Conservation (phyloP, 371 early-diverging fungal species). For the Mortierella sp. region DNA sequence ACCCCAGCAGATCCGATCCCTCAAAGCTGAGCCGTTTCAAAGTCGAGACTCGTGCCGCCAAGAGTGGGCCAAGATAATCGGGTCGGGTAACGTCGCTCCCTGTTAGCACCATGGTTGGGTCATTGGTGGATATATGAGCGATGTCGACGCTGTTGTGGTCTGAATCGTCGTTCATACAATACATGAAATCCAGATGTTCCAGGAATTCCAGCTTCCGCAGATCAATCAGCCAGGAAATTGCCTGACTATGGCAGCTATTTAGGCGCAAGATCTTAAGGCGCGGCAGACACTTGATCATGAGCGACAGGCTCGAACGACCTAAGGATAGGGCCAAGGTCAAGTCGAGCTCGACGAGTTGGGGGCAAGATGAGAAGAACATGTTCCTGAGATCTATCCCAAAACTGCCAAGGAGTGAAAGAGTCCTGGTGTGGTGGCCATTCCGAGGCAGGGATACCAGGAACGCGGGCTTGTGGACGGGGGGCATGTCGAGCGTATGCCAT, state of each 20-base stretch:
- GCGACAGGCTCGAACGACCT: not conserved
- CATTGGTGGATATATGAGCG: too few relatives aligned
- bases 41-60: slow-evolving; percentile 15
- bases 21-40: slow-evolving; percentile 6
- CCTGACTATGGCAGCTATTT: slow-evolving; percentile 17
- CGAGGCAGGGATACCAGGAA: not conserved
- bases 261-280: slow-evolving; percentile 4
- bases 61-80: slow-evolving; percentile 21
- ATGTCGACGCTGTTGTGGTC: not conserved
- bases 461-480: not conserved
- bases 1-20: slow-evolving; percentile 5
- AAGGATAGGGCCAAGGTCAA: slow-evolving; percentile 8
- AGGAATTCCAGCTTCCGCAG: slow-evolving; percentile 3
- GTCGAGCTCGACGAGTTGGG: slow-evolving; percentile 5
- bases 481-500: slow-evolving; percentile 11
- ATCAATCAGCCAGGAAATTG: slow-evolving; percentile 2
- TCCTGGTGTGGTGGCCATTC: slow-evolving; percentile 1
- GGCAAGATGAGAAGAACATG: slow-evolving; percentile 2
- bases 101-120: too few relatives aligned
- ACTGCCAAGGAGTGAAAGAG: not conserved
- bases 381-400: not conserved
- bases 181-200: slow-evolving; percentile 3
- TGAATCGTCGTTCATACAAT: too few relatives aligned
- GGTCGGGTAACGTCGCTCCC: not conserved
- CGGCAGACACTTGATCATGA: slow-evolving; percentile 14